Base-by-base conservation (phyloP, 2,329 filamentous ascomycete species). In the Aspergillus costaricaensis region DNA sequence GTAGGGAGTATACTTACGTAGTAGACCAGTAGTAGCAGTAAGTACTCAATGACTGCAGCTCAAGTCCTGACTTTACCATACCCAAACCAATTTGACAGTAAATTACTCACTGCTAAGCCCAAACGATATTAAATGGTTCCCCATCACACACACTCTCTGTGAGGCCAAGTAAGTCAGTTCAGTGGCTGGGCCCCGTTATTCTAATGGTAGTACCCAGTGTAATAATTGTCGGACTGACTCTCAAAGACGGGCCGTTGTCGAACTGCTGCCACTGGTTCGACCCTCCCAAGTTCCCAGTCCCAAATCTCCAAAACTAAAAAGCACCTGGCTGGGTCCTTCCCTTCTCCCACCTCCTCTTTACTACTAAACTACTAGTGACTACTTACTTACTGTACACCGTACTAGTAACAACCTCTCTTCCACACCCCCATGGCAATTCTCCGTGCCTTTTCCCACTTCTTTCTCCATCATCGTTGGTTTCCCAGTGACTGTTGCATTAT, bases 231-330 rank as follows among this genome's bases (percentile, higher is more conserved):
- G 12, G 30, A 27, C 50, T 32, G 36, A 32, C 19, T 38, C 58
- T 23, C 39, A 30, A 41, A 41, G 54, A 48, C 59, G 59, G 59
- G 55, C 59, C 59, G 59, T 61, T 61, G 32, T 36, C 12, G 32
- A 36, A 36, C 32, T 36, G 32, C 25, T 61, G 56, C 32, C 43
- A 54, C 41, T 61, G 64, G 64, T 57, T 60, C 64, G 62, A 58
- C 64, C 62, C 62, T 63, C 62, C 32, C 63, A 56, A 62, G 25
- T 27, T 27, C 25, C 25, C 63, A 56, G 60, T 63, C 59, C 57
- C 51, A 60, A 36, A 5, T 14, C 44, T 58, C 39, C 47, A 25
- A 58, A 32, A 30, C 47, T 50, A 50, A 50, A 50, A n/a, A n/a
- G 25, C 44, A 50, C 32, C 32, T 36, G 10, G 59, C 55, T 56